Base-by-base conservation (phyloP, 2,329 filamentous ascomycete species). In the Pseudocercospora macadamiae region DNA sequence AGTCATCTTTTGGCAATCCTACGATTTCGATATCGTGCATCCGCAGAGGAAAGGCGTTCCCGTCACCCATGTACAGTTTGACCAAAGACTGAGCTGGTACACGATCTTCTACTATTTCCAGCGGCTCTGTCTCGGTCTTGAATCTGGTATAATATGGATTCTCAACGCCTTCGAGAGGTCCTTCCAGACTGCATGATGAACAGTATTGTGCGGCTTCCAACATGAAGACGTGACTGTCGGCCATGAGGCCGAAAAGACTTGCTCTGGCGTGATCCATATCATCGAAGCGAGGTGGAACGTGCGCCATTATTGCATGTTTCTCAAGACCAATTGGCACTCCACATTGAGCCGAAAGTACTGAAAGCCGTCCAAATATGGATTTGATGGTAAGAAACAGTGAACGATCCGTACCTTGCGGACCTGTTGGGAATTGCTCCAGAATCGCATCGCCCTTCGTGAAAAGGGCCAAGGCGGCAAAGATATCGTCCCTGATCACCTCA, bases 401-500 rank as follows among this genome's bases (percentile, higher is more conserved):
- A 4, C 10, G 3, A 25, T 57, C 47, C 42, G 59, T 55, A 48
- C 51, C 51, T 42, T 51, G 14, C 10, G 49, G 39, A 25, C 36
- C 32, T 19, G 48, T 54, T 16, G 52, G 44, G 47, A 63, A 57
- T 19, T 67, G 56, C 26, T 54, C 21, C 9, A 64, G 48, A 6
- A 67, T 57, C 4, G 60, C 52, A 8, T 59, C 52, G 4, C 66
- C 65, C 12, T 67, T 65, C 2, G 52, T 48, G 9, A 70, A 56
- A 45, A 70, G 63, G 21, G 47, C 60, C 10, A 70, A 37, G 5
- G 63, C 66, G 21, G 62, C 54, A 42, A 62, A 57, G 3, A 66
- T 48, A 47, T 68, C 61, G 25, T 68, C 65, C 8, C 66, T 61
- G 5, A 70, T 65, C 16, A 66, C 58, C 48, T 70, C 68, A 23